Evolutionary conservation across 1,284 basidiomycete genomes (phyloP).

Genomic region (Neonothopanus nambi): DNA sequence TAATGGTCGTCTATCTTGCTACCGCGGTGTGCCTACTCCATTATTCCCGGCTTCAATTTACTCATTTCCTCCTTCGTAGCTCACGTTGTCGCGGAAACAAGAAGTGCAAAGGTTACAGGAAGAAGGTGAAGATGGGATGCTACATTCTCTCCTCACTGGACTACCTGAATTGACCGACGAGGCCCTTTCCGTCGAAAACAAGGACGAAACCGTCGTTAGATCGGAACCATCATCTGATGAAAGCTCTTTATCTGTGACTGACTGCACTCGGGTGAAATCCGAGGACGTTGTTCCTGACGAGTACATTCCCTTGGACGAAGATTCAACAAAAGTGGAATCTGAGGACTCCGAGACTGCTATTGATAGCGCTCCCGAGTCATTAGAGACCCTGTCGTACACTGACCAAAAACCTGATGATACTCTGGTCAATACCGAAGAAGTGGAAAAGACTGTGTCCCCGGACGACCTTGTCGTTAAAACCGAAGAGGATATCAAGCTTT

Average conservation of each 20-base stretch:
- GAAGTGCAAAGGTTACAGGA: constrained; percentile 55
- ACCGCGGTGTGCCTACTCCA: constrained; percentile 63
- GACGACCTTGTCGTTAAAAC: too few species aligned
- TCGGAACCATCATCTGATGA: neutral
- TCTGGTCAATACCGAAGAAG: too few species aligned
- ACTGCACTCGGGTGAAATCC: neutral
- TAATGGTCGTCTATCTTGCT: constrained; percentile 79
- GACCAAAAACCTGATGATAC: too few species aligned
- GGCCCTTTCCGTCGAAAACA: constrained; percentile 7
- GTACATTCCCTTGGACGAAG: neutral
- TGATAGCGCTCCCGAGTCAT: too few species aligned
- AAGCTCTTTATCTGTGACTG: neutral
- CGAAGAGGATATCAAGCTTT: neutral
- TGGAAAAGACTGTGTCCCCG: too few species aligned
- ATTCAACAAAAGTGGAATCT: neutral
- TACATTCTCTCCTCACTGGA: constrained; percentile 78
- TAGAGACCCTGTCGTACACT: too few species aligned
- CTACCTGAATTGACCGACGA: constrained; percentile 64
- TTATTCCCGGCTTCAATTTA: neutral
- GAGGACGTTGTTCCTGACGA: neutral
- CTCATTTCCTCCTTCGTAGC: constrained; percentile 35
- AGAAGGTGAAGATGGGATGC: constrained; percentile 77
- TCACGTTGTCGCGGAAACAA: constrained; percentile 60
- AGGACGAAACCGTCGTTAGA: neutral
- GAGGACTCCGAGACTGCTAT: neutral